Base-by-base conservation (phyloP, 768 basidiomycete species). In the Termitomyces sp. region DNA sequence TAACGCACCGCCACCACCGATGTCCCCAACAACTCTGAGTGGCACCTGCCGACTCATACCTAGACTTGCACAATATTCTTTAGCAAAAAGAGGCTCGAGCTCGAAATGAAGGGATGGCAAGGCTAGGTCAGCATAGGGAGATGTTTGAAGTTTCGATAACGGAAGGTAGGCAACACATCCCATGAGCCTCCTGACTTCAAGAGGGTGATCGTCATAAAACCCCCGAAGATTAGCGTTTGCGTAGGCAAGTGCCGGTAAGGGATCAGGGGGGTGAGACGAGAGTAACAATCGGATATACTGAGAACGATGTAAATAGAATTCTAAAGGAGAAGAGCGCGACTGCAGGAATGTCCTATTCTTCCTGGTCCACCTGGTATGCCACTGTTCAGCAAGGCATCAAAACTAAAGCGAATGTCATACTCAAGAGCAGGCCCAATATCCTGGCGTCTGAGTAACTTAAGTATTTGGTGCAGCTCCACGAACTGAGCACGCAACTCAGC, bases 1-100 rank as follows among this genome's bases (percentile, higher is more conserved):
- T 56, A 98, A 72, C 0, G 95, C 95, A 2, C 95, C 94, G 5
- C 92, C 90, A 0, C 91, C 93, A 1, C 96, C 97, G 51, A 98
- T 88, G 64, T 96, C 95, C 3, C 92, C 93, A 3, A 95, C 88
- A 3, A 97, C 93, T 40, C 87, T 81, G 44, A 99, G 78, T 1
- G 95, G 92, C 13, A 91, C 85, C 64, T 96, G 92, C 57, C 88
- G 81, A 63, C 95, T 91, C 88, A 96, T 89, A 4, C 91, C 91
- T 18, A 95, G 73, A 63, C 82, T 86, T 13, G 89, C 86, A 65
- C 95, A 95, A 65, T 90, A 99, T 67, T 96, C 95, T 62, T 87
- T 87, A 24, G 89, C 86, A 69, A 99, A 97, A 57, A 92, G 76
- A 2, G 86, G 85, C 63, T 89, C 88, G 33, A 98, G 76, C 62